Conservation (phyloP, 495 filamentous ascomycete genomes). For the Penicillium subrubescens region DNA sequence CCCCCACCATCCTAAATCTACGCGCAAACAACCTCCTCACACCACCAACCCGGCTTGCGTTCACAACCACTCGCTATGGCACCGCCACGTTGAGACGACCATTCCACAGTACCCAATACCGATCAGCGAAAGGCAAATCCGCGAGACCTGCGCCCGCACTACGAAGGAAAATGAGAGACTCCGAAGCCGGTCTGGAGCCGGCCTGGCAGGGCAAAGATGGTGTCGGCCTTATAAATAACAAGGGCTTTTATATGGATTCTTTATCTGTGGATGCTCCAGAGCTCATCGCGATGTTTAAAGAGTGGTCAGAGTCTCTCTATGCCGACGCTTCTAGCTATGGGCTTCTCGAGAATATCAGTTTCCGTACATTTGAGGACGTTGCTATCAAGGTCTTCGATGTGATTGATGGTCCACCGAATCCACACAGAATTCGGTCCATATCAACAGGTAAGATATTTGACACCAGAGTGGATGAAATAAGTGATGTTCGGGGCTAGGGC, state of each 20-base stretch:
- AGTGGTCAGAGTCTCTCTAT: neutral
- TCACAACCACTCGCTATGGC: slow-evolving; percentile 11
- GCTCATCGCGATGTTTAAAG: neutral
- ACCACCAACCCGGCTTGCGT: slow-evolving; percentile 7
- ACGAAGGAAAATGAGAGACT: neutral
- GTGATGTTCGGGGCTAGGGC: too few species aligned
- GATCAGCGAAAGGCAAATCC: slow-evolving; percentile 1
- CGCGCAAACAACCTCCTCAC: neutral
- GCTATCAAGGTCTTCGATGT: slow-evolving; percentile 17
- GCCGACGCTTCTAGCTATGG: slow-evolving; percentile 1
- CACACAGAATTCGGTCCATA: slow-evolving; percentile 21
- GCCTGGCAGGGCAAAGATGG: neutral
- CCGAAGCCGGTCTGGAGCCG: neutral
- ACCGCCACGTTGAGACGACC: slow-evolving; percentile 8
- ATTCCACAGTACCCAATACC: slow-evolving; percentile 23
- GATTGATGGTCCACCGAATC: slow-evolving; percentile 11
- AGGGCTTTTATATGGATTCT: neutral
- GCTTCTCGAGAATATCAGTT: slow-evolving; percentile 12
- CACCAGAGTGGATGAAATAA: too few species aligned
- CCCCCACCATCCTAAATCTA: neutral
- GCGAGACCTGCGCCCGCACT: slow-evolving; percentile 1
- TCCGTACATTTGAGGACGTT: slow-evolving; percentile 24
- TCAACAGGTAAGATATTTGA: slow-evolving; percentile 30
- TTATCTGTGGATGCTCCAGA: neutral
- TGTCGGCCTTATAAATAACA: neutral